Evolutionary conservation across 2,329 filamentous ascomycete genomes (phyloP).

Genomic region (Colletotrichum paranaense): DNA sequence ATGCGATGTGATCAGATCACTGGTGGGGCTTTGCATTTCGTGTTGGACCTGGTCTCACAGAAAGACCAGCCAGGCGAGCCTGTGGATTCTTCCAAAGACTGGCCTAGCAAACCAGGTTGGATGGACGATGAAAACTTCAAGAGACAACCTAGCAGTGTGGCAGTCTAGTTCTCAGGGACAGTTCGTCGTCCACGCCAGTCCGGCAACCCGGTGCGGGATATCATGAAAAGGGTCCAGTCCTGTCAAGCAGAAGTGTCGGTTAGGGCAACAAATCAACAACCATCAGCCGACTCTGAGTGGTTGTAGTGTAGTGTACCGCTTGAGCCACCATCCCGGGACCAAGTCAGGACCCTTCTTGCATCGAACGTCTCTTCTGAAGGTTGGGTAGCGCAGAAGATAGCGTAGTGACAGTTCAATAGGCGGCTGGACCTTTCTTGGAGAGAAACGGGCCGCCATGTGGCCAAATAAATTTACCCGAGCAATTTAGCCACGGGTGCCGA

Average conservation of each 20-base stretch:
- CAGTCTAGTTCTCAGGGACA: background rate
- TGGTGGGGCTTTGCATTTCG: slow-evolving; percentile 14
- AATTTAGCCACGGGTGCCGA: slow-evolving; percentile 28
- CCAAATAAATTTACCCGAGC: slow-evolving; percentile 8
- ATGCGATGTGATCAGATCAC: slow-evolving; percentile 29
- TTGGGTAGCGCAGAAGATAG: background rate
- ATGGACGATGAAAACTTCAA: background rate
- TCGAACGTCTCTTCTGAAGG: slow-evolving; percentile 2
- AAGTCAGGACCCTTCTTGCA: slow-evolving; percentile 33
- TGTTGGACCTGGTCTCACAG: slow-evolving; percentile 17
- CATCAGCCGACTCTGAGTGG: background rate
- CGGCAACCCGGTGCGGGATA: background rate
- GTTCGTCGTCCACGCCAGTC: slow-evolving; percentile 2
- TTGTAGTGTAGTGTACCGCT: background rate
- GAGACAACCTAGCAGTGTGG: background rate
- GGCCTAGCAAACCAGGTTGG: background rate
- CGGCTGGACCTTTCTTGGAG: background rate
- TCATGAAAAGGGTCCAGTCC: background rate
- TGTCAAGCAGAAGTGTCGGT: background rate
- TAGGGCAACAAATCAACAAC: background rate
- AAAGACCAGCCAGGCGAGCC: background rate
- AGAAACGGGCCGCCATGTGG: slow-evolving; percentile 10
- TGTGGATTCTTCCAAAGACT: background rate
- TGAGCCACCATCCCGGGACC: background rate
- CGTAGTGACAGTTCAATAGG: slow-evolving; percentile 5